These are phyloP conservation scores for Fraxinus sp. DNA, from an alignment of 305 asterid genomes.

Conservation along the genomic window DNA sequence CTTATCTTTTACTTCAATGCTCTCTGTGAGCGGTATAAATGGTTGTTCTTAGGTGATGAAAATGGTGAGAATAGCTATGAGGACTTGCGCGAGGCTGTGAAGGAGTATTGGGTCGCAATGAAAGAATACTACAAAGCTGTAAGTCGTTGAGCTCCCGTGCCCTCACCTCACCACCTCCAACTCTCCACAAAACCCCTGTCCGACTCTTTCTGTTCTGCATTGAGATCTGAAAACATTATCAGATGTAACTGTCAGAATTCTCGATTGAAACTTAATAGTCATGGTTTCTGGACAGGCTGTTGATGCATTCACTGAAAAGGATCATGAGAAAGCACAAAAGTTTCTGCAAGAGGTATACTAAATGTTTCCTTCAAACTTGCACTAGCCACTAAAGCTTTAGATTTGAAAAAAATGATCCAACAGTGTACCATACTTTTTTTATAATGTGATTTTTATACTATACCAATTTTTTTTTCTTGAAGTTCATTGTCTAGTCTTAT, in stretches of 20 bases:
- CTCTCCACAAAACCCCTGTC: constrained; percentile 11
- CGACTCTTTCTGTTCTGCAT: not conserved
- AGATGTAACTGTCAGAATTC: constrained; percentile 5
- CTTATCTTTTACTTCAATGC: constrained; percentile 21
- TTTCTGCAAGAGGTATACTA: constrained; percentile 59
- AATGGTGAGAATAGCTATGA: constrained; percentile 50
- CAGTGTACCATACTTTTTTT: not conserved
- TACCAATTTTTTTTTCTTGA: not conserved
- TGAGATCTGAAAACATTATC: not conserved
- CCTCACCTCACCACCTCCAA: not conserved
- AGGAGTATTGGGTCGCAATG: constrained; percentile 61
- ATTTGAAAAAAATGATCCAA: not conserved
- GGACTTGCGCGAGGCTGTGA: constrained; percentile 49
- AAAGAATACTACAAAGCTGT: constrained; percentile 71
- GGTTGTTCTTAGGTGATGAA: constrained; percentile 45
- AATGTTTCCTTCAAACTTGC: constrained; percentile 17
- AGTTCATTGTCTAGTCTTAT: not conserved
- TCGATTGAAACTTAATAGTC: constrained; percentile 13
- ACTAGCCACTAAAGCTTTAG: not conserved
- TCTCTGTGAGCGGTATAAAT: constrained; percentile 19
- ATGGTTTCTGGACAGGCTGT: constrained; percentile 50
- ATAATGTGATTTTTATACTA: not conserved
- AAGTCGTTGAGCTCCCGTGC: constrained; percentile 27
- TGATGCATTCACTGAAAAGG: constrained; percentile 48
- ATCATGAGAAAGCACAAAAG: constrained; percentile 38